A percentile compares a stretch with the other conserved stretches of the same genome.
Evolutionary conservation across 768 basidiomycete genomes (phyloP).

Genomic region (Suillus subluteus): DNA sequence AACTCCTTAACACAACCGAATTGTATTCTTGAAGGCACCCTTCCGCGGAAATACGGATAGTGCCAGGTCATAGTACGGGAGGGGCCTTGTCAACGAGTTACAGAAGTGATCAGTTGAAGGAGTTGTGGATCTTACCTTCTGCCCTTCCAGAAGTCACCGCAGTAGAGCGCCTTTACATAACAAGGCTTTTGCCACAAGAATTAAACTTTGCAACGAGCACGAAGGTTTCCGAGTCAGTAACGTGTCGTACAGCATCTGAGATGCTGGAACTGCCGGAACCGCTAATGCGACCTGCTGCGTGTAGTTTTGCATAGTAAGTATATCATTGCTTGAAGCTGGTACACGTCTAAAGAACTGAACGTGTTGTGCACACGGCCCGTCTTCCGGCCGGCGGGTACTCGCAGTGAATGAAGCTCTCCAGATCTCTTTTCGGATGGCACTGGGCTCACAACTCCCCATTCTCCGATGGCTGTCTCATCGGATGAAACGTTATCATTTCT

Average conservation of each 20-base stretch:
- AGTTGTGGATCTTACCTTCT: slow-evolving; percentile 1
- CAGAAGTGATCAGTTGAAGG: neutral
- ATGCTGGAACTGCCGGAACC: neutral
- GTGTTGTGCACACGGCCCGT: neutral
- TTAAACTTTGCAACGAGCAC: neutral
- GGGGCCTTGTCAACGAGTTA: neutral
- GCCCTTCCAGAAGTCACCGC: neutral
- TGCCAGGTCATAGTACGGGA: slow-evolving; percentile 1
- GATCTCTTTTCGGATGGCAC: no score
- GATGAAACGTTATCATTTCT: neutral
- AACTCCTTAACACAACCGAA: neutral
- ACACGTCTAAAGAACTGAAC: neutral
- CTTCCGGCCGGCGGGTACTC: neutral
- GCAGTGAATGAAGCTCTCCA: no score
- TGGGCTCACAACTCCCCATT: neutral
- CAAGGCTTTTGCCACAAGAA: neutral
- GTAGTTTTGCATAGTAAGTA: neutral
- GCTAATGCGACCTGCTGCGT: neutral
- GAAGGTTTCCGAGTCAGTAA: neutral
- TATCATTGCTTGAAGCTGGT: neutral
- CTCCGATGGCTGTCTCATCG: neutral
- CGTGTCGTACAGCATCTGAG: neutral
- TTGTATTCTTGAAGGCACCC: neutral
- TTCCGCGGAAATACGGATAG: neutral
- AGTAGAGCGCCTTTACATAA: neutral